Evolutionary conservation across 495 filamentous ascomycete species (phyloP).

Genomic region (Pseudoneurospora amorphoporcata): DNA sequence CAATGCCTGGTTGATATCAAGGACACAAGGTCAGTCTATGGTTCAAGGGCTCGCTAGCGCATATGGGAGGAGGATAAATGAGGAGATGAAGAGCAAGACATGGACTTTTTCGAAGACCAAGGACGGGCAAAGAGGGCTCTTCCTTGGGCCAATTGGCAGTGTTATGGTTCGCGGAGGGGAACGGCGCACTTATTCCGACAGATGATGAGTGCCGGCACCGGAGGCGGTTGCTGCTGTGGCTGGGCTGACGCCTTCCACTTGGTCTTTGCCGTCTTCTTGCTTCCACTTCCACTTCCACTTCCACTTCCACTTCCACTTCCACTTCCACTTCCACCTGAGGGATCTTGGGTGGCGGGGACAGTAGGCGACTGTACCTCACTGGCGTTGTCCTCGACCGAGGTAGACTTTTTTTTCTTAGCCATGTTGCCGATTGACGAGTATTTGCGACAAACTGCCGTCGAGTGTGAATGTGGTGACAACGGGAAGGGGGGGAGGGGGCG

Average conservation of each 20-base stretch:
- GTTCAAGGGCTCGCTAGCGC: background rate
- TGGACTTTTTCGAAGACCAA: background rate
- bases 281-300: background rate
- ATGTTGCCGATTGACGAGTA: background rate
- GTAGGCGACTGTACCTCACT: background rate
- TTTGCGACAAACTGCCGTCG: background rate
- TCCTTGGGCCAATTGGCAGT: background rate
- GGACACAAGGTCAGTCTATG: background rate
- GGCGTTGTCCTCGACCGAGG: background rate
- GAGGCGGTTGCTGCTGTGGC: background rate
- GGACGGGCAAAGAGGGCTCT: background rate
- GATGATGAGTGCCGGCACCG: slow-evolving; percentile 9
- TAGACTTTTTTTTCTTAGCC: slow-evolving; percentile 9
- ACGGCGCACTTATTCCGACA: slow-evolving; percentile 11
- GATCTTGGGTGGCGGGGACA: background rate
- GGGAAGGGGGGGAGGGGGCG: background rate
- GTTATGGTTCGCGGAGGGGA: background rate
- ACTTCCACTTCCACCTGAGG: background rate
- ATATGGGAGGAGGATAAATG: background rate
- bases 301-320: background rate
- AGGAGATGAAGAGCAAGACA: background rate
- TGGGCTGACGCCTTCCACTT: slow-evolving; percentile 1
- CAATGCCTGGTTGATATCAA: slow-evolving; percentile 47
- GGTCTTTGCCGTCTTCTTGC: slow-evolving; percentile 7
- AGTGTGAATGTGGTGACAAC: background rate